Base-by-base conservation (phyloP, 2,329 filamentous ascomycete genomes). In the Beauveria asiatica region DNA sequence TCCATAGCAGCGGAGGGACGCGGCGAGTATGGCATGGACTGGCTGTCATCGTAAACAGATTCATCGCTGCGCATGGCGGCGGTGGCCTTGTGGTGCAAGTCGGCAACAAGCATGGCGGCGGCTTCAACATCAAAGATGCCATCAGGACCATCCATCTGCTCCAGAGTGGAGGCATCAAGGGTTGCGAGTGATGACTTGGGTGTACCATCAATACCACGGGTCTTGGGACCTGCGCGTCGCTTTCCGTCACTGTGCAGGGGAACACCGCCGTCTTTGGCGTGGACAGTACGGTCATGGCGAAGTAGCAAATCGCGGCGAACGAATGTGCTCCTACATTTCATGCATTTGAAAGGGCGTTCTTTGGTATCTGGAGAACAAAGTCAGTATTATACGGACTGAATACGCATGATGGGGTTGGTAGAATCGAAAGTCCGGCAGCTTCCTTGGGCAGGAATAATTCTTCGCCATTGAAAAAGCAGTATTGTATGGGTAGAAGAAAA, bases 311-410 rank as follows among this genome's bases (percentile, higher is more conserved):
- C 94, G 76, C 94, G 90, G 74, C 94, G 90, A 69, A 99, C 94
- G 73, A 99, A 99, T 63, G 94, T 99, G 81, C 92, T 97, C 71
- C 92, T 85, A 76, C 94, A 99, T 79, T 99, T 99, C 80, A 91
- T 83, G 77, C 94, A 99, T 75, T 97, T 97, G 83, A 99, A 99
- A 42, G 94, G 94, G 64, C 94, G 88, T 77, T 97, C 94, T 78
- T 99, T 99, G 65, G 94, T 99, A 76, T 97, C 93, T 97, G 75
- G 63, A 61, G 5, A 53, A 44, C 63, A 59, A 23, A 21, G 57
- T 59, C 19, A 59, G 57, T 27, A 37, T 50, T 2, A 41, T 25
- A 9, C 9, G 37, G 21, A n/a, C 7, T 6, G n/a, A 27, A 13
- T 16, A 16, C 11, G 5, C 3, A 21, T 4, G 11, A 13, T 9